These are phyloP conservation scores for Marsdenia floribunda DNA, from an alignment of 257 asterid genomes.

Conservation along the genomic window DNA sequence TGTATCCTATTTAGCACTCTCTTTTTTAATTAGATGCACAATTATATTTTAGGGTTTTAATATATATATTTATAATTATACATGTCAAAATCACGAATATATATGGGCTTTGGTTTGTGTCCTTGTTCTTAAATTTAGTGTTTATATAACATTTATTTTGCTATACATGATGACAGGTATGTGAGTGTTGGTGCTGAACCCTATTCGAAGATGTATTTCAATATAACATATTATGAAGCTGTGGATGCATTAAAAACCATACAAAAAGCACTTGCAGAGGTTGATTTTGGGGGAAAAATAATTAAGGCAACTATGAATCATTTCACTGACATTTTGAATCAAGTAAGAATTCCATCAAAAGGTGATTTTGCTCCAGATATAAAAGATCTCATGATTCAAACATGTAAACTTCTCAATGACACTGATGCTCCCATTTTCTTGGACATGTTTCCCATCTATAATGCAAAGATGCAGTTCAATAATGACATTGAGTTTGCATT, in stretches of 20 bases:
- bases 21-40: too few species aligned
- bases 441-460: slow-evolving; percentile 65
- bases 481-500: slow-evolving; percentile 58
- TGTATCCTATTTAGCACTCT: background rate
- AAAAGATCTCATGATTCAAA: slow-evolving; percentile 33
- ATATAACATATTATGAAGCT: background rate
- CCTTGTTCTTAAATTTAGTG: too few species aligned
- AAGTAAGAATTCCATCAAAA: slow-evolving; percentile 38
- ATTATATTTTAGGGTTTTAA: too few species aligned
- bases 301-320: slow-evolving; percentile 9
- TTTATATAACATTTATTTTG: background rate
- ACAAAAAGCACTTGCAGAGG: background rate
- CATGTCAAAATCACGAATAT: too few species aligned
- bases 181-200: background rate
- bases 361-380: slow-evolving; percentile 52
- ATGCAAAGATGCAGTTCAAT: slow-evolving; percentile 28
- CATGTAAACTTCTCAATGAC: slow-evolving; percentile 31
- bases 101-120: too few species aligned
- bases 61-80: too few species aligned
- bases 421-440: slow-evolving; percentile 54
- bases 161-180: slow-evolving; percentile 3
- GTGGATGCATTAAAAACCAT: background rate
- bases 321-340: background rate
- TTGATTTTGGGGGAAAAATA: background rate
- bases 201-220: background rate